Percentiles rank a stretch among this genome's conserved stretches.
Conservation (phyloP, 495 filamentous ascomycete species). For the Trichoderma orchidacearum region DNA sequence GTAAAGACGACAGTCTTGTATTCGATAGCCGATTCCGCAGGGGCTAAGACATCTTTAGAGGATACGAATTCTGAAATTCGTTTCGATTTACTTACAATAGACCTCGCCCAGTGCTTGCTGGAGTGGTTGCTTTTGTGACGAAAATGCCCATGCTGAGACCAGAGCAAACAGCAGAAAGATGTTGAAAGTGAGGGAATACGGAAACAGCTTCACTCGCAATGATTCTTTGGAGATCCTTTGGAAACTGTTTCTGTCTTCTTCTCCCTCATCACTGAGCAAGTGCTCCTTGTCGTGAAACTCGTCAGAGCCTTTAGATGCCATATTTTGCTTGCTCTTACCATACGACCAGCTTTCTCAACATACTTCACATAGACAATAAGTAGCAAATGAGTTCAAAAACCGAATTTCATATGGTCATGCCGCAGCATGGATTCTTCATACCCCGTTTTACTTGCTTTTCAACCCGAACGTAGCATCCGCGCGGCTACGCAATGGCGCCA, state of each 20-base stretch:
- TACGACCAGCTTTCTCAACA: no score
- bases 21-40: background rate
- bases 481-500: no score
- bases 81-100: background rate
- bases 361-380: no score
- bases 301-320: background rate
- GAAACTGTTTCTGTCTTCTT: background rate
- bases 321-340: background rate
- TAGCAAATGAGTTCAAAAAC: no score
- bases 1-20: background rate
- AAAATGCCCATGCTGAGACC: background rate
- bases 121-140: background rate
- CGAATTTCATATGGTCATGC: no score
- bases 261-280: background rate
- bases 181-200: background rate
- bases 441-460: no score
- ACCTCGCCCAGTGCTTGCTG: background rate
- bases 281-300: background rate
- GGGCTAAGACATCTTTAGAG: background rate
- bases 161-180: background rate
- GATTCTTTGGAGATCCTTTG: background rate
- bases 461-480: no score
- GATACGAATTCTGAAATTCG: background rate
- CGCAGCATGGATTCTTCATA: no score
- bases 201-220: background rate